A percentile compares a stretch with the other conserved stretches of the same genome.
Evolutionary conservation across 2,329 filamentous ascomycete genomes (phyloP).

Genomic region (Chrysoporthe puriensis): DNA sequence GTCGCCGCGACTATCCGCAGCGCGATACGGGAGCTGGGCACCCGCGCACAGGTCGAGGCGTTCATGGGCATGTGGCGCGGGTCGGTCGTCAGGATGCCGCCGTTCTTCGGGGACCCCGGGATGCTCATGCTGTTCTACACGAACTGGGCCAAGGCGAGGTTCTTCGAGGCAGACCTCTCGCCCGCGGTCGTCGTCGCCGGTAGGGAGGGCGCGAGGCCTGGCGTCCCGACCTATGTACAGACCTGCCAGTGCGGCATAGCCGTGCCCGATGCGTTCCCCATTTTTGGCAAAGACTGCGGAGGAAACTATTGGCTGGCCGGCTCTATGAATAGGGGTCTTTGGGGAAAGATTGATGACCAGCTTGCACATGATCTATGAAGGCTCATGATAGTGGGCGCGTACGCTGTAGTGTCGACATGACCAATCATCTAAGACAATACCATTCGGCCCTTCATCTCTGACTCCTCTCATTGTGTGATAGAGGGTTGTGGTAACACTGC

Average conservation of each 20-base stretch:
- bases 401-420: too few relatives aligned
- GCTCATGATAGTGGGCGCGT: background rate
- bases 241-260: constrained; percentile 4
- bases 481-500: too few relatives aligned
- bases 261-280: constrained; percentile 15
- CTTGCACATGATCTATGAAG: background rate
- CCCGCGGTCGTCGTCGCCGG: constrained; percentile 29
- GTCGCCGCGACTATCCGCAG: constrained; percentile 36
- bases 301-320: constrained; percentile 14
- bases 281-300: constrained; percentile 10
- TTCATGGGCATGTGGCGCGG: constrained; percentile 37
- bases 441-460: too few relatives aligned
- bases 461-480: too few relatives aligned
- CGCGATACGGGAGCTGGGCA: constrained; percentile 38
- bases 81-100: constrained; percentile 32
- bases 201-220: background rate
- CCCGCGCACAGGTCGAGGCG: constrained; percentile 41
- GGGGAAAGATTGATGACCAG: constrained; percentile 11
- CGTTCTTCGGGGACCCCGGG: constrained; percentile 37
- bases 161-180: constrained; percentile 37
- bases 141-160: constrained; percentile 39
- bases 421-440: too few relatives aligned
- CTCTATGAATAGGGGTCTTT: constrained; percentile 10
- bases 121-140: constrained; percentile 39
- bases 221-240: constrained; percentile 10